Percentiles rank a stretch among this genome's conserved stretches.
phyloP scores from a whole-genome alignment of 345 rosid species.

The Luvunga scandens region DNA sequence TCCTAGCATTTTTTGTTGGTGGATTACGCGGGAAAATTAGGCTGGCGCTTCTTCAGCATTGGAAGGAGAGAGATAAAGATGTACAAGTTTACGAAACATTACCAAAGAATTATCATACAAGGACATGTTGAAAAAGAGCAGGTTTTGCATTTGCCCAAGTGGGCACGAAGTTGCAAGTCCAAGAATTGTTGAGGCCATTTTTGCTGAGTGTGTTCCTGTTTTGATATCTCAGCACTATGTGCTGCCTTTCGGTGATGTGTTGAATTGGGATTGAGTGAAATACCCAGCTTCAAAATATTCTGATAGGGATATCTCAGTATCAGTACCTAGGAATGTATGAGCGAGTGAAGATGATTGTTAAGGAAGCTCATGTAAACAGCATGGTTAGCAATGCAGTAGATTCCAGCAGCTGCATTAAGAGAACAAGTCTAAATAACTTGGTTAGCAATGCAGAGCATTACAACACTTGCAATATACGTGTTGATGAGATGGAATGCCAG shows the following conservation, averaged over 20 bases:
- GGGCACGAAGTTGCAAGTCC: constrained; percentile 59
- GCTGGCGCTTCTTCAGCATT: constrained; percentile 34
- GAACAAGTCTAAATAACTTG: no score
- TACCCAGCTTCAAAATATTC: constrained; percentile 39
- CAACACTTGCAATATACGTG: no score
- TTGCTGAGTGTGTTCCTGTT: constrained; percentile 62
- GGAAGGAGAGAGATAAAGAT: constrained; percentile 44
- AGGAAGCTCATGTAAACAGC: no score
- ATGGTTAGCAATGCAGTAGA: no score
- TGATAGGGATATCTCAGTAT: constrained; percentile 25
- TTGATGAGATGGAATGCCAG: no score
- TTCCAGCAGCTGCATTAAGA: no score
- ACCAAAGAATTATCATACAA: constrained; percentile 38
- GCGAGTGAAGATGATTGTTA: constrained; percentile 34
- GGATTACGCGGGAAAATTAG: constrained; percentile 39
- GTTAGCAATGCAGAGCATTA: no score
- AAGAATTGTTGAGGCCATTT: constrained; percentile 61
- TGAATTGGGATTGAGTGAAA: constrained; percentile 52
- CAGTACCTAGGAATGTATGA: constrained; percentile 39
- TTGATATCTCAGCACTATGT: constrained; percentile 54
- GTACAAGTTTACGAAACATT: constrained; percentile 45
- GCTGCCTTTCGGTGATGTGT: constrained; percentile 57
- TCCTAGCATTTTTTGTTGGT: constrained; percentile 51
- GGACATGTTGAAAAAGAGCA: constrained; percentile 40
- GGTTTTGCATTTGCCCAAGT: constrained; percentile 60